These are phyloP conservation scores for Vitellaria paradoxa DNA, from an alignment of 179 eudicot genomes.

Conservation along the genomic window DNA sequence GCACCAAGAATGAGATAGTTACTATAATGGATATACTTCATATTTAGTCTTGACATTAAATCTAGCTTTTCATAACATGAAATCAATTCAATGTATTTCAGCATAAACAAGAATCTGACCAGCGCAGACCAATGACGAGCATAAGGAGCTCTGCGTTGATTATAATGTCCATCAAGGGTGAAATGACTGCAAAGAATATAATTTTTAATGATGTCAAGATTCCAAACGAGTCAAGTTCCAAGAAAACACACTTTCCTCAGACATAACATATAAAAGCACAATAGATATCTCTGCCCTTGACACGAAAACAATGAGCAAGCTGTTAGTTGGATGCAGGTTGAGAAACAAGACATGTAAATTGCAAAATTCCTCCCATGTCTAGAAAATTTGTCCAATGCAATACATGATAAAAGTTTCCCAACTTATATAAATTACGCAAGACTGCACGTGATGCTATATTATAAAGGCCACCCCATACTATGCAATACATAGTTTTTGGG, in stretches of 20 bases:
- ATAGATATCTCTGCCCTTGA: not conserved
- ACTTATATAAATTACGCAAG: not conserved
- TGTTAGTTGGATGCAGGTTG: not conserved
- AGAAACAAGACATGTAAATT: not conserved
- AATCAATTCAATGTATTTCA: not conserved
- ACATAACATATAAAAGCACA: not conserved
- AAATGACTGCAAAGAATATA: slow-evolving; percentile 40
- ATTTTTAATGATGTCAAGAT: not conserved
- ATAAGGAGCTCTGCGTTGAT: slow-evolving; percentile 42
- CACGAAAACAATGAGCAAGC: not conserved
- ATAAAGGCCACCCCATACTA: no score
- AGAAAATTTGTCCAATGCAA: not conserved
- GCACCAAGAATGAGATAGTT: slow-evolving; percentile 23
- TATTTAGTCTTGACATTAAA: not conserved
- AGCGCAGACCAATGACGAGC: slow-evolving; percentile 46
- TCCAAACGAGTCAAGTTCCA: not conserved
- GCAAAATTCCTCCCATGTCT: not conserved
- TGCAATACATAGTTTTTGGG: not conserved
- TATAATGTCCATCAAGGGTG: slow-evolving; percentile 33
- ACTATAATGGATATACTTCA: not conserved
- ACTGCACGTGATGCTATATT: not conserved
- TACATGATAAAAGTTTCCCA: not conserved
- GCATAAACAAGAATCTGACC: slow-evolving; percentile 34
- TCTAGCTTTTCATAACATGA: not conserved
- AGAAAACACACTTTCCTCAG: not conserved